These are phyloP conservation scores for Parietichytrium sp. DNA, from an alignment of 108 stramenopile species.

Conservation along the genomic window DNA sequence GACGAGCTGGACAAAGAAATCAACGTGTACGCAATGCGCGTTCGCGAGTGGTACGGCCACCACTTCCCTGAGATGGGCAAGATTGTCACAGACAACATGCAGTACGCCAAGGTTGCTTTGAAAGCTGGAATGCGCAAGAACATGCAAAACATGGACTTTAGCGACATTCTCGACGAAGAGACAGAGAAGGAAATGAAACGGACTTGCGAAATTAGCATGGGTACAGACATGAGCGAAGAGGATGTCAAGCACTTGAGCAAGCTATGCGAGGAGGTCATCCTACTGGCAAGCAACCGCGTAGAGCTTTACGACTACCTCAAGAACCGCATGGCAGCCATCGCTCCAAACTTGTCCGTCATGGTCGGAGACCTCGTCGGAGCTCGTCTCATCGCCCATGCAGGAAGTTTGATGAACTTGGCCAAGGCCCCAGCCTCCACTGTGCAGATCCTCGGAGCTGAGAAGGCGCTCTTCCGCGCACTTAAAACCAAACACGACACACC, in stretches of 20 bases:
- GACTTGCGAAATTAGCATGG: slow-evolving; percentile 97
- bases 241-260: slow-evolving; percentile 88
- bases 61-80: slow-evolving; percentile 97
- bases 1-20: slow-evolving; percentile 99
- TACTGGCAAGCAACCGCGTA: slow-evolving; percentile 93
- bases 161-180: slow-evolving; percentile 71
- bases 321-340: slow-evolving; percentile 99
- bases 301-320: slow-evolving; percentile 97
- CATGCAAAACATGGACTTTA: slow-evolving; percentile 77
- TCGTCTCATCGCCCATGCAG: slow-evolving; percentile 96
- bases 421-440: slow-evolving; percentile 99
- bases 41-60: slow-evolving; percentile 99
- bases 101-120: slow-evolving; percentile 91
- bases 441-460: slow-evolving; percentile 99
- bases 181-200: slow-evolving; percentile 81
- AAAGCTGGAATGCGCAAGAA: slow-evolving; percentile 82
- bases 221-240: slow-evolving; percentile 93
- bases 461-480: slow-evolving; percentile 99
- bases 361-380: slow-evolving; percentile 98
- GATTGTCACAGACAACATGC: slow-evolving; percentile 94
- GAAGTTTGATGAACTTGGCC: slow-evolving; percentile 95
- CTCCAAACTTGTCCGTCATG: slow-evolving; percentile 98
- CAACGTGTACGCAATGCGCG: slow-evolving; percentile 99
- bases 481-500: slow-evolving; percentile 99
- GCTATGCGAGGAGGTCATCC: slow-evolving; percentile 91